phyloP scores from a whole-genome alignment of 768 basidiomycete genomes.

The Tricholoma furcatifolium region DNA sequence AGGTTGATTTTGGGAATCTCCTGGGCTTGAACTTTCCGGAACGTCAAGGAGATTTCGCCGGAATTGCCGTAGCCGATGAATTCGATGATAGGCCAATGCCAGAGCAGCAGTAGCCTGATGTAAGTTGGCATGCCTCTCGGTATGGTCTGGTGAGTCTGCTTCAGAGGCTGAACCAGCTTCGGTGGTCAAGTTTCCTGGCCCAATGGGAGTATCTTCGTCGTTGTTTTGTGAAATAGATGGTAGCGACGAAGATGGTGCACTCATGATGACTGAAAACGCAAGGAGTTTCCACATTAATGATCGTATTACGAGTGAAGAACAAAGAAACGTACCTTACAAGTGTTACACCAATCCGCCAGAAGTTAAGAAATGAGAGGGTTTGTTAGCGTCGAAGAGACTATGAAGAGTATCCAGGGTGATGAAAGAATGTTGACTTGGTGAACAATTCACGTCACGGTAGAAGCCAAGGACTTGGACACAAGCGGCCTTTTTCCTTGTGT shows the following conservation, averaged over 20 bases:
- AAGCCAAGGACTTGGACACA: no score
- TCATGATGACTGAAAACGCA: constrained; percentile 19
- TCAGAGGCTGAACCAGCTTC: constrained; percentile 2
- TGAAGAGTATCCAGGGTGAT: no score
- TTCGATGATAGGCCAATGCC: constrained; percentile 53
- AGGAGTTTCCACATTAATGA: neutral
- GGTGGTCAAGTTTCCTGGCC: neutral
- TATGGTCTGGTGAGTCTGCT: constrained; percentile 13
- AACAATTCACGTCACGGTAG: no score
- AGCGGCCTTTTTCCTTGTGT: no score
- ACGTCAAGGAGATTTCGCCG: constrained; percentile 49
- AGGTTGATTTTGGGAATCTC: constrained; percentile 3
- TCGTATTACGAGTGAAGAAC: neutral
- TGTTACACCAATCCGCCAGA: no score
- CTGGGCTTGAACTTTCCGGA: constrained; percentile 30
- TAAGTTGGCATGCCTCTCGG: constrained; percentile 35
- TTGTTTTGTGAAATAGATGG: constrained; percentile 22
- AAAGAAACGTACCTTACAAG: no score
- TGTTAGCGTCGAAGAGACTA: no score
- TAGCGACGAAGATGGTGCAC: constrained; percentile 26
- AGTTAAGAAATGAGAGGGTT: no score
- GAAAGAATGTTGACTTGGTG: no score
- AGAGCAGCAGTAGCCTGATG: constrained; percentile 53
- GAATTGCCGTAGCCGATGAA: constrained; percentile 54
- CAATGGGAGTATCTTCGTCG: constrained; percentile 8